Conservation (phyloP, 495 filamentous ascomycete species). For the Chaetomium fimeti region DNA sequence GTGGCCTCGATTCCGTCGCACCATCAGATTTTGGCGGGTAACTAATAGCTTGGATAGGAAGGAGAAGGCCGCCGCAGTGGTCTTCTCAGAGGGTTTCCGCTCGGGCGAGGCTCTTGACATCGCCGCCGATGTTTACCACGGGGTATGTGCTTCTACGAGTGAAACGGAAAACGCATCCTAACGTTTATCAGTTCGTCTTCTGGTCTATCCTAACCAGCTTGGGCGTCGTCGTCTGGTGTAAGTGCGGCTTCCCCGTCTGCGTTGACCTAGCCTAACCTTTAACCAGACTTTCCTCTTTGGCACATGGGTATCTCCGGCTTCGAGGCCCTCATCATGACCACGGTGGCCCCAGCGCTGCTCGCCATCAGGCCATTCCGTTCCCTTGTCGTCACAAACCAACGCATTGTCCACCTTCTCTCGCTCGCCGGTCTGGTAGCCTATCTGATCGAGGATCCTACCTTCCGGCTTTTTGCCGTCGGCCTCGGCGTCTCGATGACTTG, state of each 20-base stretch:
- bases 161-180: slow-evolving; percentile 1
- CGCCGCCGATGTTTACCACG: slow-evolving; percentile 86
- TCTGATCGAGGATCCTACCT: slow-evolving; percentile 67
- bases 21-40: background rate
- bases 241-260: slow-evolving; percentile 36
- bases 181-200: slow-evolving; percentile 72
- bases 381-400: slow-evolving; percentile 65
- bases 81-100: slow-evolving; percentile 71
- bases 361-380: slow-evolving; percentile 66
- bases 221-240: slow-evolving; percentile 90
- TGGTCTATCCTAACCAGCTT: slow-evolving; percentile 93
- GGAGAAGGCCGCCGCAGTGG: slow-evolving; percentile 65
- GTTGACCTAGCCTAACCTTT: background rate
- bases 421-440: slow-evolving; percentile 79
- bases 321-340: slow-evolving; percentile 81
- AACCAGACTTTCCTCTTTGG: slow-evolving; percentile 95
- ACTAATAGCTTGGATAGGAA: slow-evolving; percentile 55
- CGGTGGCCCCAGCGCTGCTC: slow-evolving; percentile 80
- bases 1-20: slow-evolving; percentile 13
- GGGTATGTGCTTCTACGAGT: slow-evolving; percentile 53
- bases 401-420: slow-evolving; percentile 68
- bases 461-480: slow-evolving; percentile 74
- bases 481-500: slow-evolving; percentile 77
- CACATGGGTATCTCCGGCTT: slow-evolving; percentile 99
- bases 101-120: slow-evolving; percentile 75